Evolutionary conservation across 2,329 filamentous ascomycete genomes (phyloP), one percentile per base, ranked within the genome.

Genomic region (Cladosporium sp.): DNA sequence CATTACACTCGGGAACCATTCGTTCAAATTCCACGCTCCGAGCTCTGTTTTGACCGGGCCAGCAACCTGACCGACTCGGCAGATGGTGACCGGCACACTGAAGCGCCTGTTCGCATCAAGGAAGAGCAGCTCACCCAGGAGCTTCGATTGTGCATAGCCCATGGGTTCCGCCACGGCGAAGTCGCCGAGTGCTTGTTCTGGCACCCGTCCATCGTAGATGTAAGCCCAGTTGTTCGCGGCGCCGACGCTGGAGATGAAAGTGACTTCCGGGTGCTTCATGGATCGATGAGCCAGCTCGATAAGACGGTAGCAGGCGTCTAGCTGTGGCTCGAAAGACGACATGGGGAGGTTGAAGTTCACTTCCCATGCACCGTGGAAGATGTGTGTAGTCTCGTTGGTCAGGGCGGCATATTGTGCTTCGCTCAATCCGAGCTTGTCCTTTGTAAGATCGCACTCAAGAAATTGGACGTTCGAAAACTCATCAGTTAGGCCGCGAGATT

Each of bases 1-100:
- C 4, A 77, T 59, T 19, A 77, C 65, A 58, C 66, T 70, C 2
- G 72, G 68, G 4, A 76, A 64, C 60, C 72, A 75, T 59, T 76
- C 74, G 3, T 64, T 60, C 3, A 62, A 61, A 42, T 72, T 74
- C 73, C 73, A 76, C 3, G 64, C 35, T 1, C 69, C 70, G 3
- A 53, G 43, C 42, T 46, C n/a, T 40, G 9, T 56, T 62, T 37
- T 42, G 50, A 33, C 43, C 19, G 63, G 61, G 3, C 64, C 63
- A 31, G 58, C 58, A 3, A 66, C 54, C 49, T 67, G 64, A 1
- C 64, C 62, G 14, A 60, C 54, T 9, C 64, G 52, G 16, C 65
- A 54, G 9, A 64, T 54, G 1, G 61, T 61, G 14, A 52, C 45
- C 2, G 59, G 54, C 3, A 62, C 53, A 8, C 42, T 6, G 1